Base-by-base conservation (phyloP, 2,329 filamentous ascomycete genomes). In the Colletotrichum sp. region DNA sequence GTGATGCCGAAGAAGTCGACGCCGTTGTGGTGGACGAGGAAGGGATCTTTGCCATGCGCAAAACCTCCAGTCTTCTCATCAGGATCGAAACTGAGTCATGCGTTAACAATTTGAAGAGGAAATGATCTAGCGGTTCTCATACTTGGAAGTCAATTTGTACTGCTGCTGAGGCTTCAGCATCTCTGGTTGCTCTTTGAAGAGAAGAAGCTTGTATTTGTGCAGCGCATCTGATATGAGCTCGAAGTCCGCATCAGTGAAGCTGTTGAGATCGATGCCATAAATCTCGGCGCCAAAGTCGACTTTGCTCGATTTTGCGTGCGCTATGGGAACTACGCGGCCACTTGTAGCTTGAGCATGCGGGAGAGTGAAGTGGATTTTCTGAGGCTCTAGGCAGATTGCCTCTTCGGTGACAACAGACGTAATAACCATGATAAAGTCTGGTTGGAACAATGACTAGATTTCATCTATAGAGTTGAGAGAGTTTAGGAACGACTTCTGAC, bases 1-100 rank as follows among this genome's bases (percentile, higher is more conserved):
- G 86, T 86, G 22, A 88, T 84, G 11, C 83, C 84, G 65, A 81
- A 74, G 39, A 84, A 82, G 39, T 84, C 80, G 34, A 82, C 79
- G 30, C 79, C 72, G 36, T 36, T 60, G 55, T 76, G 83, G 6
- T 82, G 80, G 6, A 80, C 79, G 8, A 85, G 79, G 27, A 82
- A 80, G 2, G 83, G 84, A 60, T 85, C 83, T 5, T 79, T 80
- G 25, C 84, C 83, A 67, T 85, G 84, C 12, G 84, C 83, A 34
- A 84, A 85, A 3, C 83, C 83, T 16, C 84, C 83, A 2, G 83
- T 84, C 9, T 78, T 83, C 82, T 76, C 59, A 52, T 67, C 48
- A 3, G 63, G 36, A 75, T 1, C n/a, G 22, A 52, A 52, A 52
- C 44, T 52, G 44, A 22, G n/a, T 1, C 44, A 5, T 22, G 6